Evolutionary conservation across 805 yeast species (phyloP), one percentile per base, ranked within the genome.

Genomic region (Peterozyma xylosa): DNA sequence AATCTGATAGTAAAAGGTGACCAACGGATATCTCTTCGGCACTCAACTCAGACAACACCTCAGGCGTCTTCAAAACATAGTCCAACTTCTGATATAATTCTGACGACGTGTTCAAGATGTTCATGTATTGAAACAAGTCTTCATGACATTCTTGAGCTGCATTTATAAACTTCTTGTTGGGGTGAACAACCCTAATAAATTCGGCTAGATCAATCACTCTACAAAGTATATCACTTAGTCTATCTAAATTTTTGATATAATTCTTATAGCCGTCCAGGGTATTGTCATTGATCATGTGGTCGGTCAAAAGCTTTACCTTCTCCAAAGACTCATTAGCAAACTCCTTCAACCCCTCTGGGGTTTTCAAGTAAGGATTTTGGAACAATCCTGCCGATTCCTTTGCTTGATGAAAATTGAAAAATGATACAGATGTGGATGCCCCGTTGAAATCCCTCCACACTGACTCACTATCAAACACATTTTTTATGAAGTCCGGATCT

Each of bases 131-230:
- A 61, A 83, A 91, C 85, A 91, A 78, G 50, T 78, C 70, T 53
- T 87, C 95, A 57, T 91, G 96, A 33, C 93, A 84, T 37, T 75
- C 72, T 56, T 91, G 96, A 1, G 99, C 96, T 1, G 89, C 90
- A 35, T 70, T 71, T 10, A 84, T 71, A 72, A 86, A 88, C 14
- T 67, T 62, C 41, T 67, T 67, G 50, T 81, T 75, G 1, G 98
- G 97, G 58, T 91, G 98, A 1, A 83, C 80, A 18, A 88, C 89
- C 39, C 98, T 68, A 29, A 93, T 78, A 64, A 91, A 91, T 53
- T 90, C 98, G 33, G 96, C 91, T 41, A 91, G 73, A 62, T 93
- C 99, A 35, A 93, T 90, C 5, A 88, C 97, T 45, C 96, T 76
- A 58, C 99, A 93, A 30, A 93, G 63, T 29, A 84, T 76, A 57